Evolutionary conservation across 345 rosid species (phyloP).

Genomic region (Citrus glauca): DNA sequence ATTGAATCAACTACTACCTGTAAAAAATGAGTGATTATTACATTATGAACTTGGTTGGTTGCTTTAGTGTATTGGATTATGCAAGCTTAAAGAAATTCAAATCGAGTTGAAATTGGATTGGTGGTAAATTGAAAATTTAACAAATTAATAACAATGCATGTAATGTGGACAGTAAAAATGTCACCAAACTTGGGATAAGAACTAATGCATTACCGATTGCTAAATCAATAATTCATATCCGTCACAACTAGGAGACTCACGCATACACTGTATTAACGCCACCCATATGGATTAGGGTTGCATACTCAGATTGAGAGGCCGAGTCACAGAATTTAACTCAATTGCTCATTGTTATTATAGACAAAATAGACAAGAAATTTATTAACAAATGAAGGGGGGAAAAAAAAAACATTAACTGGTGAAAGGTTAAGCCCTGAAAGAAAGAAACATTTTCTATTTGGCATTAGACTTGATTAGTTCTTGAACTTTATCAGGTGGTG

Average conservation of each 20-base stretch:
- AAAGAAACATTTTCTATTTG: background rate
- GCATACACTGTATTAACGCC: background rate
- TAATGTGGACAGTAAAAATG: background rate
- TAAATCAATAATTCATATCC: background rate
- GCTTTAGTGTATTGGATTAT: background rate
- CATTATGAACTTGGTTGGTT: background rate
- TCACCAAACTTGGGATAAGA: background rate
- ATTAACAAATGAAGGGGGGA: background rate
- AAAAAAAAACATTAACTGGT: background rate
- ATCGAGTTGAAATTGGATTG: background rate
- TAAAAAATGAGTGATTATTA: too few relatives aligned
- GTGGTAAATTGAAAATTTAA: background rate
- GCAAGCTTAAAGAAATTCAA: background rate
- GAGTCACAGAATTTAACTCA: background rate
- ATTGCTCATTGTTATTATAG: background rate
- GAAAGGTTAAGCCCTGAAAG: background rate
- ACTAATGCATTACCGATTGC: background rate
- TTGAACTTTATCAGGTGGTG: conserved; percentile 39
- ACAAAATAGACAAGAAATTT: background rate
- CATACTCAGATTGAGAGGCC: background rate
- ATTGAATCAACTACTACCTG: too few relatives aligned
- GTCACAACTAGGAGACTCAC: background rate
- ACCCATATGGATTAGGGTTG: background rate
- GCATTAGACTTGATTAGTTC: conserved; percentile 37
- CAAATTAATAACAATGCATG: background rate